A percentile compares a stretch with the other conserved stretches of the same genome.
Conservation (phyloP, 2,329 filamentous ascomycete species). For the Aspergillus intermedius region DNA sequence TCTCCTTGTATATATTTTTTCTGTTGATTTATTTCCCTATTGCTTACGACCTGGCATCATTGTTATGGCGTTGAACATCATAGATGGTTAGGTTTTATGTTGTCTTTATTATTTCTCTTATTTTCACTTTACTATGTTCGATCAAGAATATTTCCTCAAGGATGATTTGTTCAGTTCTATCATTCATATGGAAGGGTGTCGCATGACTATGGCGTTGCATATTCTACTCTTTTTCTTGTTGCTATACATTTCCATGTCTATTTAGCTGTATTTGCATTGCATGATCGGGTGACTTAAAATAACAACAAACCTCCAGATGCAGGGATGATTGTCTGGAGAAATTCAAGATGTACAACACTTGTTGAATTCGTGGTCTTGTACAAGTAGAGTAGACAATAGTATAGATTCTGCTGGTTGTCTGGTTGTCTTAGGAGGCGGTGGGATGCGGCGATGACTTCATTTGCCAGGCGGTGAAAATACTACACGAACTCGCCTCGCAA, state of each 20-base stretch:
- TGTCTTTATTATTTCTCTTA: background rate
- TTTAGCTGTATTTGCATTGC: conserved; percentile 21
- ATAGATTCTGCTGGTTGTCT: too few relatives aligned
- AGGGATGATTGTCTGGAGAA: too few relatives aligned
- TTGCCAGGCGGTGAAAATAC: too few relatives aligned
- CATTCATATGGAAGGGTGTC: too few relatives aligned
- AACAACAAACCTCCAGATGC: background rate
- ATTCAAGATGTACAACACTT: too few relatives aligned
- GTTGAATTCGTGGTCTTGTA: too few relatives aligned
- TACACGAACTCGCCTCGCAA: too few relatives aligned
- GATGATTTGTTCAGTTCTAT: background rate
- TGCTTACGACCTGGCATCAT: conserved; percentile 17
- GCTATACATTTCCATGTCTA: conserved; percentile 1
- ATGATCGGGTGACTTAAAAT: conserved; percentile 2
- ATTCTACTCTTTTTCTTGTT: conserved; percentile 3
- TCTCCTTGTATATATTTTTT: conserved; percentile 9
- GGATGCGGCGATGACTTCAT: too few relatives aligned
- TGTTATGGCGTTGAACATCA: conserved; percentile 14
- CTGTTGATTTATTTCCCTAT: conserved; percentile 2
- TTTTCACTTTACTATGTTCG: background rate
- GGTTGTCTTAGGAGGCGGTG: too few relatives aligned
- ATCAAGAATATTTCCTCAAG: background rate
- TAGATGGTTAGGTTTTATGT: conserved; percentile 7
- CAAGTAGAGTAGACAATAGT: too few relatives aligned
- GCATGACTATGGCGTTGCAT: conserved; percentile 2